Conservation (phyloP, 768 basidiomycete genomes). For the Tylopilus cervinicoccineus region DNA sequence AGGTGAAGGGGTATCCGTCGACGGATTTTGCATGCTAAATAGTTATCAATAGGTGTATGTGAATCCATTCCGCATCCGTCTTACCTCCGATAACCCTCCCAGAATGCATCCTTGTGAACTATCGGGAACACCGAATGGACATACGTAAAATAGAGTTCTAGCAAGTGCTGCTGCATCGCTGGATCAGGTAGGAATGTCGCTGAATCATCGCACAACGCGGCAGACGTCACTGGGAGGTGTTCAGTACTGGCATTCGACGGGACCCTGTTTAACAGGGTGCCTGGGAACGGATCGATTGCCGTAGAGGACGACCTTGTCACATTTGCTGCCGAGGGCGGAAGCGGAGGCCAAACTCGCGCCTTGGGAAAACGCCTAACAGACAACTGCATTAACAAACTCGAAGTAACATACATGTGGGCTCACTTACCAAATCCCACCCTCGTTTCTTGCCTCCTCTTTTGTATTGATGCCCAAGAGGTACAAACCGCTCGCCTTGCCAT, state of each 20-base stretch:
- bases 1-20: slow-evolving; percentile 33
- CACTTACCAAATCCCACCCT: slow-evolving; percentile 72
- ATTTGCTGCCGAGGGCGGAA: slow-evolving; percentile 29
- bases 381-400: slow-evolving; percentile 13
- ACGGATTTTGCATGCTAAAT: slow-evolving; percentile 23
- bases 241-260: slow-evolving; percentile 2
- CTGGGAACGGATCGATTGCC: slow-evolving; percentile 2
- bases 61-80: background rate
- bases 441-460: slow-evolving; percentile 60
- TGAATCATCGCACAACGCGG: slow-evolving; percentile 34
- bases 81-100: slow-evolving; percentile 51
- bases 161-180: slow-evolving; percentile 59
- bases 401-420: slow-evolving; percentile 6
- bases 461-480: slow-evolving; percentile 65
- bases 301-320: slow-evolving; percentile 16
- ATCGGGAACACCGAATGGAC: slow-evolving; percentile 80
- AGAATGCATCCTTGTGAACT: slow-evolving; percentile 66
- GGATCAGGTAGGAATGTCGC: slow-evolving; percentile 50
- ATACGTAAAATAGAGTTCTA: slow-evolving; percentile 76
- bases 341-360: slow-evolving; percentile 84
- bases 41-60: background rate
- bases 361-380: slow-evolving; percentile 70
- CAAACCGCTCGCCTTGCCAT: slow-evolving; percentile 80
- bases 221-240: slow-evolving; percentile 19
- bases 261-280: slow-evolving; percentile 3